phyloP scores from a whole-genome alignment of 768 basidiomycete species.

The Lyophyllum atratum region DNA sequence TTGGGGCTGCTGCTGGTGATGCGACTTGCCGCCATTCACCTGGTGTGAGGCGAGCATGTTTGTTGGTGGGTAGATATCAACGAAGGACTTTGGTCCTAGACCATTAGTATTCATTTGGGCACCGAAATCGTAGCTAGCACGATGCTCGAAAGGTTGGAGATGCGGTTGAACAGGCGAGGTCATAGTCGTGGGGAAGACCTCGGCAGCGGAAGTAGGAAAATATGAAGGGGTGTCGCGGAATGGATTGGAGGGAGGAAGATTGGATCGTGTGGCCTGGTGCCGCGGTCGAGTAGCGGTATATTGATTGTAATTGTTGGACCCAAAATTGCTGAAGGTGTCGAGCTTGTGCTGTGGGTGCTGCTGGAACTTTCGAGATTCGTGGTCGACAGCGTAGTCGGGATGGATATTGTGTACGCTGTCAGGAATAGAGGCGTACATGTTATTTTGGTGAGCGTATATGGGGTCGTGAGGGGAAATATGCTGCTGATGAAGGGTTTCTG shows the following conservation, averaged over 20 bases:
- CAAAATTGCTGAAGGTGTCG: conserved; percentile 35
- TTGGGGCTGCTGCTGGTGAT: conserved; percentile 25
- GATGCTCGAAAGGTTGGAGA: conserved; percentile 37
- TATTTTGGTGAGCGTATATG: conserved; percentile 36
- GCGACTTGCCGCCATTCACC: conserved; percentile 21
- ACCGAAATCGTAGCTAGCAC: conserved; percentile 36
- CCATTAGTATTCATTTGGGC: conserved; percentile 27
- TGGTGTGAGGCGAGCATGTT: conserved; percentile 23
- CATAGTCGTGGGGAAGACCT: conserved; percentile 37
- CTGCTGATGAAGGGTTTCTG: conserved; percentile 39
- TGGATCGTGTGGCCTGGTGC: conserved; percentile 36
- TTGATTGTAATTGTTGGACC: conserved; percentile 33
- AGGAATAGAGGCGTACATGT: conserved; percentile 33
- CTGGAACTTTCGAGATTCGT: conserved; percentile 37
- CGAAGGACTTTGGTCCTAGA: conserved; percentile 26
- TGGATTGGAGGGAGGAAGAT: conserved; percentile 33
- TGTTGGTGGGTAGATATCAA: conserved; percentile 30
- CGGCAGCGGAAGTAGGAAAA: conserved; percentile 31
- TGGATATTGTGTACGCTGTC: conserved; percentile 39
- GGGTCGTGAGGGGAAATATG: conserved; percentile 35
- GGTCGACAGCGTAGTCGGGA: conserved; percentile 39
- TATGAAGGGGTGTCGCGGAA: conserved; percentile 36
- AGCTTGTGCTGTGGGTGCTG: conserved; percentile 32
- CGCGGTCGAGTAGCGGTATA: conserved; percentile 42
- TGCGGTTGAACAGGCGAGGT: conserved; percentile 43